Conservation (phyloP, 129 eudicot species). For the Lactuca saligna region DNA sequence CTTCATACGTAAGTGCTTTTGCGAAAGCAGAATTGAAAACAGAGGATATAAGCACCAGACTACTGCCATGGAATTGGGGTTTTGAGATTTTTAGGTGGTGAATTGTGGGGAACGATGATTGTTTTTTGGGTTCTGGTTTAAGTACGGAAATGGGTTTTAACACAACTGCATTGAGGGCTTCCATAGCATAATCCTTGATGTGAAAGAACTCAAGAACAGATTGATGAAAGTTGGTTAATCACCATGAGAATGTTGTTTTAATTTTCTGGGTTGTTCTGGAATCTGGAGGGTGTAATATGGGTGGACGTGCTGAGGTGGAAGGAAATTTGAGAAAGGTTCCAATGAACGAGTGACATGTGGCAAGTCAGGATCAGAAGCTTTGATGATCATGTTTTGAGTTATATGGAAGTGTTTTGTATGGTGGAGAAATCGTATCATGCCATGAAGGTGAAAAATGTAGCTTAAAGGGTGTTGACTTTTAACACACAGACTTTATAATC, state of each 20-base stretch:
- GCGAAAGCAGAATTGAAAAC: slow-evolving; percentile 54
- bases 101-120: slow-evolving; percentile 23
- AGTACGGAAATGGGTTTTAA: slow-evolving; percentile 70
- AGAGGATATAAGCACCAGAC: slow-evolving; percentile 63
- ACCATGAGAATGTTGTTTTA: slow-evolving; percentile 17
- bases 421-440: slow-evolving; percentile 22
- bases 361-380: slow-evolving; percentile 39
- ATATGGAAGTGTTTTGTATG: slow-evolving; percentile 21
- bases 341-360: slow-evolving; percentile 45
- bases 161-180: slow-evolving; percentile 72
- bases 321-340: slow-evolving; percentile 33
- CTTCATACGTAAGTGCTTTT: slow-evolving; percentile 78
- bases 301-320: slow-evolving; percentile 50
- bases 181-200: slow-evolving; percentile 61
- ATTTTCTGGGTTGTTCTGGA: slow-evolving; percentile 2
- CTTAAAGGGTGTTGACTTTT: not conserved
- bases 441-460: not conserved
- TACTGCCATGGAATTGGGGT: slow-evolving; percentile 48
- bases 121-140: slow-evolving; percentile 56
- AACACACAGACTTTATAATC: too few relatives aligned
- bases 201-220: not conserved
- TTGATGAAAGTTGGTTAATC: slow-evolving; percentile 22
- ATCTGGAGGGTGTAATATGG: slow-evolving; percentile 25
- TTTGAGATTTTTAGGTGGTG: slow-evolving; percentile 27
- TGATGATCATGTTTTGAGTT: slow-evolving; percentile 40